Evolutionary conservation across 148 eudicot species (phyloP).

Genomic region (Persicaria maculosa): DNA sequence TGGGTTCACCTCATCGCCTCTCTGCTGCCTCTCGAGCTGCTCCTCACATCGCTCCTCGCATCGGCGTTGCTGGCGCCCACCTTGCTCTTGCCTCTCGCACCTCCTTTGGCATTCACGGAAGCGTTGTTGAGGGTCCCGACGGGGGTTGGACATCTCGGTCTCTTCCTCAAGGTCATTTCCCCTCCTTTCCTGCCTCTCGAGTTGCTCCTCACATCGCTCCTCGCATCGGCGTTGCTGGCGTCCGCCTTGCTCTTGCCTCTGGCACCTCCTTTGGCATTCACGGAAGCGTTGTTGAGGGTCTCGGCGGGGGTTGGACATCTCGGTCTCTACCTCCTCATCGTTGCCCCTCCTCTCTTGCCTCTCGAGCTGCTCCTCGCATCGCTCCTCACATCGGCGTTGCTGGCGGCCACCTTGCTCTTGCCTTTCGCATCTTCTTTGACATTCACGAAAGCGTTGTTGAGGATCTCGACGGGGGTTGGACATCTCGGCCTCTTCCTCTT

Average conservation of each 20-base stretch:
- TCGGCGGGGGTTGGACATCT: not conserved
- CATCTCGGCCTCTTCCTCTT: too few species aligned
- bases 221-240: slow-evolving; percentile 4
- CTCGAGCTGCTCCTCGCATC: too few species aligned
- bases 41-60: not conserved
- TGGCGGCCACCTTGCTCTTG: too few species aligned
- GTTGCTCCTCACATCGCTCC: slow-evolving; percentile 3
- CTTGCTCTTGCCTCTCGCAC: not conserved
- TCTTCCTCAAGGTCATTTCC: not conserved
- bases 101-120: not conserved
- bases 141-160: not conserved
- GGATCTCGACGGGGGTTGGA: too few species aligned
- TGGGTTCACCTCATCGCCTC: not conserved
- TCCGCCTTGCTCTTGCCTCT: not conserved
- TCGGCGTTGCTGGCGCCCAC: not conserved
- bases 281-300: not conserved
- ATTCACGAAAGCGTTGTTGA: too few species aligned
- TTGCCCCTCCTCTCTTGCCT: too few species aligned
- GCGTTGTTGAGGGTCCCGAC: not conserved
- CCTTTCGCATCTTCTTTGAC: too few species aligned
- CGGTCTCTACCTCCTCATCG: not conserved
- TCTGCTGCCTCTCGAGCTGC: too few species aligned
- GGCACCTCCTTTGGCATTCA: slow-evolving; percentile 4
- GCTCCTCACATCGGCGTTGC: too few species aligned
- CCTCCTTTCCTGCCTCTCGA: not conserved